Conservation (phyloP, 768 basidiomycete species). For the Leccinum longicurvipes region DNA sequence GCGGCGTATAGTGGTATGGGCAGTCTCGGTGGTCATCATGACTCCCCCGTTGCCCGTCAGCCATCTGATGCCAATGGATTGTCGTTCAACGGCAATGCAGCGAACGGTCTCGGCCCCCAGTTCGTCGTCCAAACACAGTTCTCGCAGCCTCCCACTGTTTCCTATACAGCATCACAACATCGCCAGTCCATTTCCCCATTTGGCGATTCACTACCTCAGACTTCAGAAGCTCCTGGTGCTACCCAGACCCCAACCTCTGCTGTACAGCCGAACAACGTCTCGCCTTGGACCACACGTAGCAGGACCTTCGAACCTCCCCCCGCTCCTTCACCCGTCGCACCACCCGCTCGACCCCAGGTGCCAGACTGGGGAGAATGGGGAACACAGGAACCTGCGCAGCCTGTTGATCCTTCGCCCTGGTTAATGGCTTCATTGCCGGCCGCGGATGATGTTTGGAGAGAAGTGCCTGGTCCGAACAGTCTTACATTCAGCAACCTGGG, state of each 20-base stretch:
- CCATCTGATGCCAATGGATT: constrained; percentile 24
- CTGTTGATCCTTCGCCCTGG: constrained; percentile 55
- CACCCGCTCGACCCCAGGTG: constrained; percentile 21
- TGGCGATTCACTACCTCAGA: constrained; percentile 19
- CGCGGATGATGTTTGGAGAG: constrained; percentile 47
- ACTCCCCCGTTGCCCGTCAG: constrained; percentile 22
- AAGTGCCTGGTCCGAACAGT: constrained; percentile 42
- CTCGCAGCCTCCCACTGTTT: constrained; percentile 19
- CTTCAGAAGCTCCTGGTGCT: constrained; percentile 14
- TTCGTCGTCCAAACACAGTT: constrained; percentile 17
- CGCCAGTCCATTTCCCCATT: constrained; percentile 22
- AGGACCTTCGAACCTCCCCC: constrained; percentile 19
- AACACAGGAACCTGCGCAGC: constrained; percentile 17
- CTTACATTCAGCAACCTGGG: constrained; percentile 57
- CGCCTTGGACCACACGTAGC: constrained; percentile 23
- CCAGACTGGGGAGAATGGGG: constrained; percentile 47
- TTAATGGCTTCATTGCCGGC: constrained; percentile 43
- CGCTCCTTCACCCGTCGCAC: constrained; percentile 18
- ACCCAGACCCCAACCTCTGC: constrained; percentile 22
- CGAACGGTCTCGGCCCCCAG: constrained; percentile 22
- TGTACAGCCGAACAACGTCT: constrained; percentile 18
- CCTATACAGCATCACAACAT: constrained; percentile 20
- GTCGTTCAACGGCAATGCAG: constrained; percentile 13
- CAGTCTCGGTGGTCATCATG: constrained; percentile 19
- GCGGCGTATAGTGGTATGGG: constrained; percentile 22